Conservation (phyloP, 352 stramenopile species). For the Halophytophthora polymorphica region DNA sequence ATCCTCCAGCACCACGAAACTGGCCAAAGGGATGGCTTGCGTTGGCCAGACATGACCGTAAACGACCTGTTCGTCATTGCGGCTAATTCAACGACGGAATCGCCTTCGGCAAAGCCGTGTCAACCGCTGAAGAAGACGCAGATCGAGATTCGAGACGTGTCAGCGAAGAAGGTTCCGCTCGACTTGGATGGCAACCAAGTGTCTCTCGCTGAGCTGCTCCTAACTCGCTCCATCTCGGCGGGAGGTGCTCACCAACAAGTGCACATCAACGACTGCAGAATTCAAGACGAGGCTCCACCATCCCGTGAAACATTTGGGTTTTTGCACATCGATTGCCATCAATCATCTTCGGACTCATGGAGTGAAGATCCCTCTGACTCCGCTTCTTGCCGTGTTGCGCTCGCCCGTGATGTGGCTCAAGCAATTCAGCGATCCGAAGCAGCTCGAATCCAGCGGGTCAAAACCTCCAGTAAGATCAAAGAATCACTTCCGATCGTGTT, state of each 20-base stretch:
- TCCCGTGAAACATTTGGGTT: constrained; percentile 1
- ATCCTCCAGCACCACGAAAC: constrained; percentile 39
- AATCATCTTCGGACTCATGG: constrained; percentile 1
- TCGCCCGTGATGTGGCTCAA: constrained; percentile 41
- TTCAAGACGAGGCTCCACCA: constrained; percentile 2
- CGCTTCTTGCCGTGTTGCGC: too few species aligned
- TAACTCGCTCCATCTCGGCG: constrained; percentile 12
- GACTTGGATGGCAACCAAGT: constrained; percentile 57
- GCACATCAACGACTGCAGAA: constrained; percentile 3
- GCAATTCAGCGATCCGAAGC: constrained; percentile 35
- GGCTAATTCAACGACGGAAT: constrained; percentile 29
- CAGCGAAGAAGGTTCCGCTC: constrained; percentile 57
- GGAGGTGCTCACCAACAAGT: not conserved
- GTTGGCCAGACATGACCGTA: constrained; percentile 51
- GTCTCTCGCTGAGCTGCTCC: constrained; percentile 39
- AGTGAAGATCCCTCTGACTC: too few species aligned
- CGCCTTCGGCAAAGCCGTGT: constrained; percentile 42
- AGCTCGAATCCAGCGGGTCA: not conserved
- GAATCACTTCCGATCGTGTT: too few species aligned
- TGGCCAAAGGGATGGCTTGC: constrained; percentile 7
- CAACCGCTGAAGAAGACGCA: constrained; percentile 43
- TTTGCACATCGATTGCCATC: constrained; percentile 14
- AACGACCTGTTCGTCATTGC: constrained; percentile 56
- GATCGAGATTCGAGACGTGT: constrained; percentile 67
- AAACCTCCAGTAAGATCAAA: too few species aligned